phyloP scores from a whole-genome alignment of 495 filamentous ascomycete genomes.

The Penicillium angulare region DNA sequence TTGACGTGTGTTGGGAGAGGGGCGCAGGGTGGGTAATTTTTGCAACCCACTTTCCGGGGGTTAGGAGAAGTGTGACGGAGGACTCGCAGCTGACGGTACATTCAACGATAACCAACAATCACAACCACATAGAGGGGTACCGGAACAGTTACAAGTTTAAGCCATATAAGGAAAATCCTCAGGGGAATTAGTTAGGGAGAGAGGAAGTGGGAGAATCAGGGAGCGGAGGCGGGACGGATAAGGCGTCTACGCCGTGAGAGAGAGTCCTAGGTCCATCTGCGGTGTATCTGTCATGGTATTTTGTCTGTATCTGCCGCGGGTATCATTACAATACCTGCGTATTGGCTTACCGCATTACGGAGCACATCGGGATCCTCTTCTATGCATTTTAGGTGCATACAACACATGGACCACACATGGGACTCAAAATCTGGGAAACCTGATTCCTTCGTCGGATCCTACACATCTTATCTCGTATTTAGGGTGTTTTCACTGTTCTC shows the following conservation, averaged over 20 bases:
- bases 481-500: background rate
- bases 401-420: too few species aligned
- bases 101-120: slow-evolving; percentile 4
- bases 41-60: slow-evolving; percentile 21
- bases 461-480: background rate
- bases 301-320: slow-evolving; percentile 1
- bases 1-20: slow-evolving; percentile 11
- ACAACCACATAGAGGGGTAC: background rate
- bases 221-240: slow-evolving; percentile 23
- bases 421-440: too few species aligned
- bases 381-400: too few species aligned
- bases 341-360: too few species aligned
- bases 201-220: slow-evolving; percentile 7
- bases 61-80: background rate
- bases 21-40: slow-evolving; percentile 21
- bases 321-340: too few species aligned
- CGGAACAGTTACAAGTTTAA: background rate
- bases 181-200: background rate
- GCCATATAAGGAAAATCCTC: background rate
- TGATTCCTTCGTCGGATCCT: background rate
- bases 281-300: background rate
- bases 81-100: slow-evolving; percentile 2
- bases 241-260: slow-evolving; percentile 14
- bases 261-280: too few species aligned
- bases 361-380: too few species aligned